These are phyloP conservation scores for Leavenworthia alabamica DNA, from an alignment of 345 rosid species.

Conservation along the genomic window DNA sequence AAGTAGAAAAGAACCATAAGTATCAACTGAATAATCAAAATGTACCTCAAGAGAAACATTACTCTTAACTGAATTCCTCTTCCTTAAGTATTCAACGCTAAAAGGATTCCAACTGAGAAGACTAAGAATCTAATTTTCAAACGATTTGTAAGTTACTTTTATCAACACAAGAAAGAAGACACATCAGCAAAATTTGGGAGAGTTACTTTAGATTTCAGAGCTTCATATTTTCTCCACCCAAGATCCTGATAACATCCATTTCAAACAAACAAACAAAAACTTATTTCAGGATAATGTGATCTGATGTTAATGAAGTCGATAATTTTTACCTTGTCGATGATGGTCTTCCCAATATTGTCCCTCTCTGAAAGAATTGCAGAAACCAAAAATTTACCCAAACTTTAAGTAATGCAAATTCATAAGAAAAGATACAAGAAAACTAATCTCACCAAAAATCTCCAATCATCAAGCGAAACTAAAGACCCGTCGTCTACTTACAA, in stretches of 20 bases:
- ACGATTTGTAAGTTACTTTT: not conserved
- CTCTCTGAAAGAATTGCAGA: constrained; percentile 10
- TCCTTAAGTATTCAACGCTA: constrained; percentile 61
- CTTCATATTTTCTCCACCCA: constrained; percentile 70
- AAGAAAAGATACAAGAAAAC: no score
- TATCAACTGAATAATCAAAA: not conserved
- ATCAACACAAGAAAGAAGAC: not conserved
- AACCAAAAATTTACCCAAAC: no score
- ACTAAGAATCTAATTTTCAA: constrained; percentile 50
- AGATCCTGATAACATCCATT: constrained; percentile 41
- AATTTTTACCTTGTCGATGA: constrained; percentile 40
- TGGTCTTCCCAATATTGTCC: constrained; percentile 34
- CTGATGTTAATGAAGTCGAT: not conserved
- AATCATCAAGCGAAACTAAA: not conserved
- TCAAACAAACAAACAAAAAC: no score
- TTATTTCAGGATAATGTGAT: no score
- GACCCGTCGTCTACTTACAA: not conserved
- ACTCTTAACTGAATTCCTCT: constrained; percentile 33
- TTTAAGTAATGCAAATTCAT: no score
- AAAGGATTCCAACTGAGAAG: constrained; percentile 49
- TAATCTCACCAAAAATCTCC: no score
- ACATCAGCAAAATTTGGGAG: no score
- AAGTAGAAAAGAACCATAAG: not conserved
- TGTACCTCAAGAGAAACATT: constrained; percentile 39
- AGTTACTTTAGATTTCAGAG: no score